A percentile compares a stretch with the other conserved stretches of the same genome.
Conservation (phyloP, 1,139 yeast species). For the Yamadazyma membranifaciens region DNA sequence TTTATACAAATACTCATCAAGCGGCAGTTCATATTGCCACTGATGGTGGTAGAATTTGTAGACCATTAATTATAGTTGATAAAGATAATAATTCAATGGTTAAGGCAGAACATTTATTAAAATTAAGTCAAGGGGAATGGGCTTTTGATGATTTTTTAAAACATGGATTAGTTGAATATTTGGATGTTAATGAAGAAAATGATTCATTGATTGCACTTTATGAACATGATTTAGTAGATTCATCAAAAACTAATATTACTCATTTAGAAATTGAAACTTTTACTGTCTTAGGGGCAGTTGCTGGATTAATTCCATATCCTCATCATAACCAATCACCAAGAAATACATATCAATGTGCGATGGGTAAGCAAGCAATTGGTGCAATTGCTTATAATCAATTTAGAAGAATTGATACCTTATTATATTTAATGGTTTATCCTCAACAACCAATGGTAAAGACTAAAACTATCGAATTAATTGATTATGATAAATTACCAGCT, state of each 20-base stretch:
- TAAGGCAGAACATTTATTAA: slow-evolving; percentile 61
- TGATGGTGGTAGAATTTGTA: slow-evolving; percentile 98
- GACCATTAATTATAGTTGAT: slow-evolving; percentile 85
- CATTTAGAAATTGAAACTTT: slow-evolving; percentile 97
- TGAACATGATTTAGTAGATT: slow-evolving; percentile 49
- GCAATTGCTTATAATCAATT: slow-evolving; percentile 97
- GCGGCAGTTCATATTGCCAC: slow-evolving; percentile 95
- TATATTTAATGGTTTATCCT: slow-evolving; percentile 95
- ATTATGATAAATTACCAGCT: slow-evolving; percentile 95
- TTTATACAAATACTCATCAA: slow-evolving; percentile 87
- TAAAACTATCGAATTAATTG: slow-evolving; percentile 91
- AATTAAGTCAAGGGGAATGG: slow-evolving; percentile 67
- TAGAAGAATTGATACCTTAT: slow-evolving; percentile 88
- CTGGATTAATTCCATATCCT: slow-evolving; percentile 98
- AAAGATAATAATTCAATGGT: slow-evolving; percentile 71
- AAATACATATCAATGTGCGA: slow-evolving; percentile 98
- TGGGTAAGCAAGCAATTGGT: slow-evolving; percentile 99
- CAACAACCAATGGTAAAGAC: slow-evolving; percentile 99
- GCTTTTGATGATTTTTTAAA: slow-evolving; percentile 85
- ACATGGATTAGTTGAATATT: slow-evolving; percentile 87
- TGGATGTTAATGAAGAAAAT: slow-evolving; percentile 97
- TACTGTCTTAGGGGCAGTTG: slow-evolving; percentile 96
- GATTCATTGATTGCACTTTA: slow-evolving; percentile 92
- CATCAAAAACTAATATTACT: slow-evolving; percentile 45
- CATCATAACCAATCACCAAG: slow-evolving; percentile 99